Conservation (phyloP, 208 protist species). For the Crithidia acanthocephali region DNA sequence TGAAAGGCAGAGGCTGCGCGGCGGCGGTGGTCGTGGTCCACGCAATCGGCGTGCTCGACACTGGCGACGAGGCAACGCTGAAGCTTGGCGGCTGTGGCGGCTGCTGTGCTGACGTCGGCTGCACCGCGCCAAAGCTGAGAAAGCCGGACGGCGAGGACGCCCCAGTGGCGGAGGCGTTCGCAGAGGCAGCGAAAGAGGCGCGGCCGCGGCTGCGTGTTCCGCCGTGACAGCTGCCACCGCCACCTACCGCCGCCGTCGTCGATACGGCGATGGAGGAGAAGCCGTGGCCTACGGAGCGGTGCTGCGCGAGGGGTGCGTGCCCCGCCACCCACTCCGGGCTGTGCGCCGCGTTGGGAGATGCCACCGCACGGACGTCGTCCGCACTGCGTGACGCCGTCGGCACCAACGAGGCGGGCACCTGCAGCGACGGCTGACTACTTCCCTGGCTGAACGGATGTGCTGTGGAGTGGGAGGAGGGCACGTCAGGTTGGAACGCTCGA, state of each 20-base stretch:
- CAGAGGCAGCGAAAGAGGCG: background rate
- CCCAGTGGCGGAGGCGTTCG: background rate
- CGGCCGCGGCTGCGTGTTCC: background rate
- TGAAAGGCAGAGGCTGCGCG: background rate
- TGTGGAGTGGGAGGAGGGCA: background rate
- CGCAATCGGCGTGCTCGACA: background rate
- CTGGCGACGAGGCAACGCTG: background rate
- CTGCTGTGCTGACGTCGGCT: background rate
- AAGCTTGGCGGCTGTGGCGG: background rate
- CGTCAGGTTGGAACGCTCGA: background rate
- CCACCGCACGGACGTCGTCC: background rate
- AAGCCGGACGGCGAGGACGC: background rate
- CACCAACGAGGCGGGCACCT: background rate
- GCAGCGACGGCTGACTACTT: background rate
- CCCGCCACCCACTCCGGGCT: conserved; percentile 4
- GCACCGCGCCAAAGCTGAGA: conserved; percentile 5
- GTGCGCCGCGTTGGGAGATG: background rate
- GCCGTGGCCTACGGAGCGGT: background rate
- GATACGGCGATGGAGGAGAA: background rate
- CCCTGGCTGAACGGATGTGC: background rate
- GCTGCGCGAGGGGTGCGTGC: background rate
- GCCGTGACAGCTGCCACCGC: background rate
- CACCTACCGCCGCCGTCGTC: background rate
- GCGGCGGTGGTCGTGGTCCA: background rate
- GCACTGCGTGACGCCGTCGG: background rate